phyloP scores from a whole-genome alignment of 2,329 filamentous ascomycete species.

The Microdochium nivale region DNA sequence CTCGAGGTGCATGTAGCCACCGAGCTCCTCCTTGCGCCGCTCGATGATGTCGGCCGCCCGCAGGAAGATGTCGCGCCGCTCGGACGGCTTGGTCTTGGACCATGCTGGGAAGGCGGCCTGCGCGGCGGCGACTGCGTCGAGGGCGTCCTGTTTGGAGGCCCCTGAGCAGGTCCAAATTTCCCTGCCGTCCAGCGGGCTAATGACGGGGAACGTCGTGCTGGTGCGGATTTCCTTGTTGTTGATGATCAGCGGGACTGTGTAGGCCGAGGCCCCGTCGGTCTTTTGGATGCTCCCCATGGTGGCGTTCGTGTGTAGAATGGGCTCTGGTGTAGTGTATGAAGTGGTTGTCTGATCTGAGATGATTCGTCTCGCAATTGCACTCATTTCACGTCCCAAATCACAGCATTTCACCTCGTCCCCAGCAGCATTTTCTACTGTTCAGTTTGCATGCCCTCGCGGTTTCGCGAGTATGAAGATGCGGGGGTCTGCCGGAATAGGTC shows the following conservation, averaged over 20 bases:
- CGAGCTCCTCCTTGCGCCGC: constrained; percentile 39
- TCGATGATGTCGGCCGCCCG: constrained; percentile 47
- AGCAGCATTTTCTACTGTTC: no score
- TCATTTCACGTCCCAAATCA: no score
- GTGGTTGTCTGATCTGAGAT: no score
- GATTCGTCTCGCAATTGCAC: no score
- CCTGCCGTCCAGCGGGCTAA: constrained; percentile 35
- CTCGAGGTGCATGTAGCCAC: constrained; percentile 34
- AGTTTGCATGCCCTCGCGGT: no score
- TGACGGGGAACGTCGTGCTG: constrained; percentile 17
- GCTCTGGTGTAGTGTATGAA: no score
- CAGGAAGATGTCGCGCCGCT: constrained; percentile 48
- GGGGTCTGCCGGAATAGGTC: no score
- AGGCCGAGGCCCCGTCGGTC: background rate
- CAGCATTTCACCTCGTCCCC: no score
- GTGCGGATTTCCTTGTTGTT: constrained; percentile 28
- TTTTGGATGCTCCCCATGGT: background rate
- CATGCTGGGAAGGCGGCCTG: constrained; percentile 50
- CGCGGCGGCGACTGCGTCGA: constrained; percentile 33
- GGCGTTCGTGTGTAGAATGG: background rate
- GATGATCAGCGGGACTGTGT: constrained; percentile 15
- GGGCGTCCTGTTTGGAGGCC: constrained; percentile 39
- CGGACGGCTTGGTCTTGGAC: constrained; percentile 43
- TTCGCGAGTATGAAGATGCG: no score
- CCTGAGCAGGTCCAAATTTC: constrained; percentile 43